A percentile compares a stretch with the other conserved stretches of the same genome.
phyloP scores from a whole-genome alignment of 2,329 filamentous ascomycete species.

The Pseudogymnoascus sp. region DNA sequence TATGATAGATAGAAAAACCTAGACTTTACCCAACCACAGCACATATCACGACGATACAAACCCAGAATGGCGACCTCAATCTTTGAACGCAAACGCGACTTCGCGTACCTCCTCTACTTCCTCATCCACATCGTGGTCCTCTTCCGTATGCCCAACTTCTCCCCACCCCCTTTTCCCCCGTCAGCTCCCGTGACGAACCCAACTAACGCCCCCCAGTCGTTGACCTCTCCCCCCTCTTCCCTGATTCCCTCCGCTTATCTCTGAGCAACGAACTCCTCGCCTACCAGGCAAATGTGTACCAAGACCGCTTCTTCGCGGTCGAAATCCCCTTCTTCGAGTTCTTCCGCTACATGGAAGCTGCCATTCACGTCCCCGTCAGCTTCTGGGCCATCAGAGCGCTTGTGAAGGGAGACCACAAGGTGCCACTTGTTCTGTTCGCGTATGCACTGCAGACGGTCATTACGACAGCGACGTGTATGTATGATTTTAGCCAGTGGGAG shows the following conservation, averaged over 20 bases:
- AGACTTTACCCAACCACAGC: too few relatives aligned
- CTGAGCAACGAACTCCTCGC: slow-evolving; percentile 43
- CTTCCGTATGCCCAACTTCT: slow-evolving; percentile 5
- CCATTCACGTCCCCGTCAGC: slow-evolving; percentile 54
- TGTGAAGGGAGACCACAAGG: slow-evolving; percentile 17
- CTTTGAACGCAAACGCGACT: slow-evolving; percentile 26
- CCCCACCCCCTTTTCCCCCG: slow-evolving; percentile 13
- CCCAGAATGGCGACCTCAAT: slow-evolving; percentile 21
- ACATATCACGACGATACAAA: too few relatives aligned
- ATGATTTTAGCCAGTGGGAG: slow-evolving; percentile 52
- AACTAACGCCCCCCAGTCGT: slow-evolving; percentile 37
- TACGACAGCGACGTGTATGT: slow-evolving; percentile 55
- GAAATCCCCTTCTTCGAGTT: slow-evolving; percentile 45
- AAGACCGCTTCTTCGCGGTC: slow-evolving; percentile 57
- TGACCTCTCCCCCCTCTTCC: slow-evolving; percentile 54
- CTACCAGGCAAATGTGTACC: slow-evolving; percentile 54
- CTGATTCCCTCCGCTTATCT: slow-evolving; percentile 39
- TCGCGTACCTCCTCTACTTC: slow-evolving; percentile 51
- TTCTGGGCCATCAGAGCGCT: slow-evolving; percentile 53
- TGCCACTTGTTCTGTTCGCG: slow-evolving; percentile 50
- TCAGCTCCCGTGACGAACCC: neutral
- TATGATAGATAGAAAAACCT: too few relatives aligned
- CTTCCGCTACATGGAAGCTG: slow-evolving; percentile 50
- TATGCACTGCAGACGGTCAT: slow-evolving; percentile 52
- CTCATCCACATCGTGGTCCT: slow-evolving; percentile 36